Conservation (phyloP, 148 eudicot genomes). For the Linanthus parryae region DNA sequence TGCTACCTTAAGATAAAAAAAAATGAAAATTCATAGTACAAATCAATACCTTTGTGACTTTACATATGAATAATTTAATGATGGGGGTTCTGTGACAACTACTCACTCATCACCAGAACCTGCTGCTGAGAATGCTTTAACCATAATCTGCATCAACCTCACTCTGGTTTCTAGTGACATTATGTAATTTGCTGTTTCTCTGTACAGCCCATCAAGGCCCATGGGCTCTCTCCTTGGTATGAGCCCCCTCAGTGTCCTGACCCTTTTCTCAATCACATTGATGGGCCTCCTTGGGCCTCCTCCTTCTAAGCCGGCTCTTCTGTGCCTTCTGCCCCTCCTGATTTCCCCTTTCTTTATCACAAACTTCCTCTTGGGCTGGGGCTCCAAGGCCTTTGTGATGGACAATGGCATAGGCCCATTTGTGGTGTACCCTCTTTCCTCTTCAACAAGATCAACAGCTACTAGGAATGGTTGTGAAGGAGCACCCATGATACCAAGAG, state of each 20-base stretch:
- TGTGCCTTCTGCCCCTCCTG: constrained; percentile 29
- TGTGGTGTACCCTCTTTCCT: background rate
- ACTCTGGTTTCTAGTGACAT: constrained; percentile 61
- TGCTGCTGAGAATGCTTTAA: constrained; percentile 29
- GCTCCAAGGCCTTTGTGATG: background rate
- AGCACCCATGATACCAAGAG: constrained; percentile 2
- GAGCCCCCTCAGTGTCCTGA: constrained; percentile 46
- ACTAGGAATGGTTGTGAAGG: background rate
- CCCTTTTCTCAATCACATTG: constrained; percentile 27
- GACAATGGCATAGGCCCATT: background rate
- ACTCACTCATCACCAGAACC: background rate
- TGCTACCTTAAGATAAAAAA: too few species aligned
- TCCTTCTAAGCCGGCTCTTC: constrained; percentile 22
- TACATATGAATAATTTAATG: background rate
- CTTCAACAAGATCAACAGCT: background rate
- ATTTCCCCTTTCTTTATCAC: background rate
- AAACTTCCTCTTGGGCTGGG: background rate
- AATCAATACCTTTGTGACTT: background rate
- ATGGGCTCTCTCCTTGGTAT: constrained; percentile 32
- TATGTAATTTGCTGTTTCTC: constrained; percentile 66
- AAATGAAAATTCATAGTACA: too few species aligned
- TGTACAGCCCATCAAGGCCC: constrained; percentile 54
- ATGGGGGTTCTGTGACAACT: too few species aligned
- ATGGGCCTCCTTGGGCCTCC: constrained; percentile 20
- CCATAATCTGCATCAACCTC: constrained; percentile 59